phyloP scores from a whole-genome alignment of 257 asterid species.

The Solanum lycopersicoides region DNA sequence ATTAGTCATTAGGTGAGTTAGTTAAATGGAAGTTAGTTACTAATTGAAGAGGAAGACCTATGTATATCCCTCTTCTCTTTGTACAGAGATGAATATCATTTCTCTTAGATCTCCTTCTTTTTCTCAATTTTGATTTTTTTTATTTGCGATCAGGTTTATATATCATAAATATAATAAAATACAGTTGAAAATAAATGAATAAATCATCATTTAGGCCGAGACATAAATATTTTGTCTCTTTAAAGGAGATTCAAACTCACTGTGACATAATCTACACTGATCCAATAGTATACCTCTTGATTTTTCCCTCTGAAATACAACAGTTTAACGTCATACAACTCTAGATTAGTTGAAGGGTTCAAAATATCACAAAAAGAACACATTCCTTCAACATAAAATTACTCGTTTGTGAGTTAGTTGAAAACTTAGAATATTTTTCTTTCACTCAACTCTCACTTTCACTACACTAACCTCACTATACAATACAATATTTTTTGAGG shows the following conservation, averaged over 20 bases:
- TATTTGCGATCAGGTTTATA: not conserved
- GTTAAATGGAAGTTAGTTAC: too few relatives aligned
- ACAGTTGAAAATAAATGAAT: too few relatives aligned
- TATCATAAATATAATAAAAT: too few relatives aligned
- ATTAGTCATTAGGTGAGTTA: not conserved
- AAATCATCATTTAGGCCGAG: not conserved
- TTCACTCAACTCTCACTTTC: not conserved
- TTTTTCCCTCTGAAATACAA: not conserved
- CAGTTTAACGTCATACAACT: too few relatives aligned
- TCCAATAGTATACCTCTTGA: not conserved
- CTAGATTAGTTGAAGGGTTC: not conserved
- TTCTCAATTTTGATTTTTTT: too few relatives aligned
- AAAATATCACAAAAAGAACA: not conserved
- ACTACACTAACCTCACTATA: not conserved
- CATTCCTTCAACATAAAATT: not conserved
- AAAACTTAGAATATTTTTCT: not conserved
- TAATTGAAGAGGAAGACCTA: not conserved
- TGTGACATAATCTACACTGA: too few relatives aligned
- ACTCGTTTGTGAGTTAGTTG: not conserved
- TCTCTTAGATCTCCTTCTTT: not conserved
- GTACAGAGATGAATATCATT: not conserved
- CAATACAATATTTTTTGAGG: not conserved
- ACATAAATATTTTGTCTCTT: too few relatives aligned
- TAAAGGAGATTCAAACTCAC: not conserved
- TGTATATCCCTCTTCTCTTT: not conserved